phyloP scores from a whole-genome alignment of 177 flowering plant genomes.

The Vitis hybrid region DNA sequence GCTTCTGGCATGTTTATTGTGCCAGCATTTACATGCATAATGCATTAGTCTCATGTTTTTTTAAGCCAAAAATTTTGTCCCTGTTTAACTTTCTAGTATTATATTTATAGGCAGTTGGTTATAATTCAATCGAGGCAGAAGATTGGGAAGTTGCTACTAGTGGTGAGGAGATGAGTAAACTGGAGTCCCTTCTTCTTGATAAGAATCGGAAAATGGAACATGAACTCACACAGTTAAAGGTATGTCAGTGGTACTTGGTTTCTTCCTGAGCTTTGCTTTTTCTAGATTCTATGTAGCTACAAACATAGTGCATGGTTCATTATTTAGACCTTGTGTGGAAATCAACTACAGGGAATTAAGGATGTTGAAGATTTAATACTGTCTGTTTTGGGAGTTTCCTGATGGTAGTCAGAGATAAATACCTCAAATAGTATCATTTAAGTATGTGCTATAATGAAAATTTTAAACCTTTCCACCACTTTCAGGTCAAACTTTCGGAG shows the following conservation, averaged over 20 bases:
- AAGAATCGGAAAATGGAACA: slow-evolving; percentile 98
- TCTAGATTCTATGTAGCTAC: neutral
- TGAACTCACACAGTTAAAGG: slow-evolving; percentile 94
- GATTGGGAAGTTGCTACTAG: slow-evolving; percentile 98
- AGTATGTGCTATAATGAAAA: neutral
- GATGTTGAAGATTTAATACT: neutral
- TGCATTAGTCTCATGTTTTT: neutral
- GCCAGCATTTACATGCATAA: too few species aligned
- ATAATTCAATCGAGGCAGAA: slow-evolving; percentile 97
- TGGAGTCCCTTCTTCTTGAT: slow-evolving; percentile 94
- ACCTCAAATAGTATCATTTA: neutral
- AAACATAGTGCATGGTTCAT: neutral
- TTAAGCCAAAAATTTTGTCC: neutral
- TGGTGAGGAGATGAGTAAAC: slow-evolving; percentile 97
- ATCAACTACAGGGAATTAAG: neutral
- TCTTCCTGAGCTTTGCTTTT: neutral
- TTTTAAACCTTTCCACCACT: neutral
- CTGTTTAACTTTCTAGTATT: slow-evolving; percentile 5
- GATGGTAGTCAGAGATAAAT: neutral
- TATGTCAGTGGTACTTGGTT: slow-evolving; percentile 18
- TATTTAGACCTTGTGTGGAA: neutral
- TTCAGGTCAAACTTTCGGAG: slow-evolving; percentile 89
- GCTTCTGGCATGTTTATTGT: too few species aligned
- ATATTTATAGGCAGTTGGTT: slow-evolving; percentile 85
- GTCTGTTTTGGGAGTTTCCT: neutral